phyloP scores from a whole-genome alignment of 495 filamentous ascomycete species.

The Trypethelium eluteriae region DNA sequence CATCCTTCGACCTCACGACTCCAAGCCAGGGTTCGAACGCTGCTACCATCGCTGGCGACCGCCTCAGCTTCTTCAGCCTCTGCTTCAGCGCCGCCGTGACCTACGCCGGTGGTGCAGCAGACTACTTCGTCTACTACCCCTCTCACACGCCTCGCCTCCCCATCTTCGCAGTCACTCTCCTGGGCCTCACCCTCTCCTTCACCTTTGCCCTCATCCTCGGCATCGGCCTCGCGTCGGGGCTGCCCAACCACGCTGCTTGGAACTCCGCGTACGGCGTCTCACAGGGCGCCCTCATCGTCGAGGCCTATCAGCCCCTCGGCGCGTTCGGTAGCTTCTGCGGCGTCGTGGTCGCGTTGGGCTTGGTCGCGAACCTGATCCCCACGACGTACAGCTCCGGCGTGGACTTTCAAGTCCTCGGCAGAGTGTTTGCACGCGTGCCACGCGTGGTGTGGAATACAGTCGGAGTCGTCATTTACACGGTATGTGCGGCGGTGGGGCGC shows the following conservation, averaged over 20 bases:
- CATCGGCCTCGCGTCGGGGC: constrained; percentile 58
- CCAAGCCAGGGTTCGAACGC: constrained; percentile 41
- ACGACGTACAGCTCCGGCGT: constrained; percentile 64
- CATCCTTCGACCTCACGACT: constrained; percentile 52
- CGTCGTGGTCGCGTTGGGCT: constrained; percentile 61
- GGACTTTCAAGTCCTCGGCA: constrained; percentile 51
- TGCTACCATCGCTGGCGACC: constrained; percentile 51
- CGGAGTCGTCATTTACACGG: constrained; percentile 47
- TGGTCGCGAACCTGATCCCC: constrained; percentile 63
- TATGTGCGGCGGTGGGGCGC: constrained; percentile 48
- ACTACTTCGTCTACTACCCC: constrained; percentile 62
- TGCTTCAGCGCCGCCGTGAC: constrained; percentile 58
- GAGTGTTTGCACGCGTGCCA: constrained; percentile 40
- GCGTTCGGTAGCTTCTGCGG: constrained; percentile 67
- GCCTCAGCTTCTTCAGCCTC: constrained; percentile 61
- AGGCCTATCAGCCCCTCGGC: constrained; percentile 54
- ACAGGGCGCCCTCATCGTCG: constrained; percentile 60
- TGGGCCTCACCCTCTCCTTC: constrained; percentile 46
- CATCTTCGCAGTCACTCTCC: constrained; percentile 35
- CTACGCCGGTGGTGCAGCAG: constrained; percentile 52
- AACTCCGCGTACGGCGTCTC: constrained; percentile 48
- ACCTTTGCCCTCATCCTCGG: constrained; percentile 58
- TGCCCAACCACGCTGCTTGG: constrained; percentile 47
- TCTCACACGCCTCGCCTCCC: constrained; percentile 43
- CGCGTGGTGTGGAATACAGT: constrained; percentile 46